phyloP scores from a whole-genome alignment of 2,329 filamentous ascomycete genomes.

The Penicillium sp. region DNA sequence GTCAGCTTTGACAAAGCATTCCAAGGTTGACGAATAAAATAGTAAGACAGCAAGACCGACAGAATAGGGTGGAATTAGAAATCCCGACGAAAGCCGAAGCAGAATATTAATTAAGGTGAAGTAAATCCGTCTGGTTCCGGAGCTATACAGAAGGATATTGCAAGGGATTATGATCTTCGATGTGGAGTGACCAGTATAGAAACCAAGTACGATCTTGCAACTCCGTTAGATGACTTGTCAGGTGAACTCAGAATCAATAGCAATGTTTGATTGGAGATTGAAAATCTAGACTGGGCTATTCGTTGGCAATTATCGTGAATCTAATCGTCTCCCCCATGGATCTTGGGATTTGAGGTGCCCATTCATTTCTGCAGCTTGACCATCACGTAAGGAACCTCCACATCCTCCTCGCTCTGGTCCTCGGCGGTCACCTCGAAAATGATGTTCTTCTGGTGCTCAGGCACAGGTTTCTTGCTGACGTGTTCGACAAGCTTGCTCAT shows the following conservation, averaged over 20 bases:
- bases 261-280: slow-evolving; percentile 8
- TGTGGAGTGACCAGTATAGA: too few species aligned
- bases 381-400: slow-evolving; percentile 96
- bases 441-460: slow-evolving; percentile 86
- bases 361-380: slow-evolving; percentile 61
- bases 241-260: slow-evolving; percentile 4
- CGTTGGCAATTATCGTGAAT: slow-evolving; percentile 16
- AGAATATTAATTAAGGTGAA: too few species aligned
- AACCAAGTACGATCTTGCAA: too few species aligned
- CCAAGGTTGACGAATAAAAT: too few species aligned
- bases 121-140: too few species aligned
- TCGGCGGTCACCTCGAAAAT: slow-evolving; percentile 96
- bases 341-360: slow-evolving; percentile 3
- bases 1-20: slow-evolving; percentile 31
- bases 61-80: too few species aligned
- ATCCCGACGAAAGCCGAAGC: too few species aligned
- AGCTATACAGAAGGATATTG: too few species aligned
- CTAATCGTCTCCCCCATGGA: slow-evolving; percentile 5
- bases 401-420: slow-evolving; percentile 83
- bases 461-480: slow-evolving; percentile 88
- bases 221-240: too few species aligned
- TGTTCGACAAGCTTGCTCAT: slow-evolving; percentile 83
- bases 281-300: slow-evolving; percentile 13
- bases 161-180: too few species aligned
- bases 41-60: too few species aligned